Percentiles rank a stretch among this genome's conserved stretches.
Evolutionary conservation across 495 filamentous ascomycete genomes (phyloP).

Genomic region (Tuber melanosporum): DNA sequence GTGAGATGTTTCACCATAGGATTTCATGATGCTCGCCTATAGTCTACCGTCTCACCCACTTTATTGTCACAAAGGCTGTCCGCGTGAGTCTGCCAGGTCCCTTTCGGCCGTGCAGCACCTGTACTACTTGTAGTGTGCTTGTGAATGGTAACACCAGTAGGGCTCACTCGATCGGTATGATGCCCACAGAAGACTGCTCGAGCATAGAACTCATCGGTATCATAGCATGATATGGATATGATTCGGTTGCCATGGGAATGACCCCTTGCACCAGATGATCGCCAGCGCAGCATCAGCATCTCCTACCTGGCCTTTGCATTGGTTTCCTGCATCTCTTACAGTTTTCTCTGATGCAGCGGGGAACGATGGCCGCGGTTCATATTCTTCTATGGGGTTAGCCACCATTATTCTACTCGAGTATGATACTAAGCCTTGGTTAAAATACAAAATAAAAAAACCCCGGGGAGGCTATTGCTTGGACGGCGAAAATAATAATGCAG

Average conservation of each 20-base stretch:
- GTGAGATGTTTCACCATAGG: too few species aligned
- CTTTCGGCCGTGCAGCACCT: not conserved
- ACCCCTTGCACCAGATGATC: too few species aligned
- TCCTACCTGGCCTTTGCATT: not conserved
- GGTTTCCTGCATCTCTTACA: not conserved
- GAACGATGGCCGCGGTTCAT: not conserved
- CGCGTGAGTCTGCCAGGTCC: slow-evolving; percentile 1
- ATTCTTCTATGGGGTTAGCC: not conserved
- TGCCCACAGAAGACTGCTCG: too few species aligned
- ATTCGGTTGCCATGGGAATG: too few species aligned
- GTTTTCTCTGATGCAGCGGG: not conserved
- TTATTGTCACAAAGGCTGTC: not conserved
- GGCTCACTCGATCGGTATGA: too few species aligned
- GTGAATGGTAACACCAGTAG: too few species aligned
- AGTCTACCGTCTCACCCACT: not conserved
- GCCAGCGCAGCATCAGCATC: not conserved
- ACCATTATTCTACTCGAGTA: not conserved
- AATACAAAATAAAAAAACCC: not conserved
- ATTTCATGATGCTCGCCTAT: too few species aligned
- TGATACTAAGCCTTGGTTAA: not conserved
- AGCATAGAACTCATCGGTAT: too few species aligned
- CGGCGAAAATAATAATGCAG: not conserved
- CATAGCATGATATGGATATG: too few species aligned
- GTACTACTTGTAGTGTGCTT: too few species aligned
- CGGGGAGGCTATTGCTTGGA: not conserved